These are phyloP conservation scores for Amesomyces nigricolor DNA, from an alignment of 2,329 filamentous ascomycete genomes.

Conservation along the genomic window DNA sequence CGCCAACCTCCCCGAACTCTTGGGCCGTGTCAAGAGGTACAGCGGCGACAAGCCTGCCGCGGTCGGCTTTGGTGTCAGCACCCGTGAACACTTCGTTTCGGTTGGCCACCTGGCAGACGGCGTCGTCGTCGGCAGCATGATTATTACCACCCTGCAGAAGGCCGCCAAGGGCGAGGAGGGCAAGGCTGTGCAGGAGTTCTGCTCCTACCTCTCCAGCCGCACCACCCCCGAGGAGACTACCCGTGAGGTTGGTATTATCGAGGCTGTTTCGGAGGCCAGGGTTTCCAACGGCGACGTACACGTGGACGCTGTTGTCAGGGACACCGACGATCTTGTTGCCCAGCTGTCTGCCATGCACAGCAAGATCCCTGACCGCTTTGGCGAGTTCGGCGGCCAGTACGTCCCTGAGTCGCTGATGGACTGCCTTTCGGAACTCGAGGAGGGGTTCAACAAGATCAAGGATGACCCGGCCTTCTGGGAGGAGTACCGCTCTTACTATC, in stretches of 20 bases:
- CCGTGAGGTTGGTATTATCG: constrained; percentile 63
- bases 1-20: constrained; percentile 70
- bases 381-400: constrained; percentile 94
- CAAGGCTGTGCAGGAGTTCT: constrained; percentile 79
- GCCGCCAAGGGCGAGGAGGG: constrained; percentile 60
- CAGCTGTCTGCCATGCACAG: constrained; percentile 79
- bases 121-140: constrained; percentile 94
- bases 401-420: constrained; percentile 98
- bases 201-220: constrained; percentile 59
- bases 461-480: constrained; percentile 94
- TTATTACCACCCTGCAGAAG: constrained; percentile 73
- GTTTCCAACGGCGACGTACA: constrained; percentile 57
- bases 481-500: constrained; percentile 91
- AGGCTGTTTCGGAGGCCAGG: constrained; percentile 57
- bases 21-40: constrained; percentile 83
- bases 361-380: constrained; percentile 79
- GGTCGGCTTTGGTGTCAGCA: constrained; percentile 94
- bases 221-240: constrained; percentile 39
- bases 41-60: constrained; percentile 86
- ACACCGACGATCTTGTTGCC: constrained; percentile 60
- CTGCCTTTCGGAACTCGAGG: constrained; percentile 83
- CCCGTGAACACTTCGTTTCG: constrained; percentile 83
- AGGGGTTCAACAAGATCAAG: constrained; percentile 80
- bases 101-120: constrained; percentile 82
- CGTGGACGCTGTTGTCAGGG: constrained; percentile 61